Evolutionary conservation across 140 eudicot species (phyloP).

Genomic region (Cichorium intybus): DNA sequence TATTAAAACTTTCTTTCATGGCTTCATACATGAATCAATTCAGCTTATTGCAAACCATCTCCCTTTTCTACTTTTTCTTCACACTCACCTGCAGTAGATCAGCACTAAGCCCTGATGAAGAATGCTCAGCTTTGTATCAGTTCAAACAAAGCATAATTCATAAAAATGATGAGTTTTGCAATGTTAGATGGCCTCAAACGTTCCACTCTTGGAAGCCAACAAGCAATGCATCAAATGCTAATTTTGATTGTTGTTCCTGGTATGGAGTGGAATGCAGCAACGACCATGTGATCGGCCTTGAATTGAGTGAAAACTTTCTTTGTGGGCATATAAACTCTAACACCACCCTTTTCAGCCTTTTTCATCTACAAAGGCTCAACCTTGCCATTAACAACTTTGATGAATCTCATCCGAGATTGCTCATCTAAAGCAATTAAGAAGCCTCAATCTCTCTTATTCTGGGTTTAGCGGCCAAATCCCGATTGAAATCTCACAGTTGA

Average conservation of each 20-base stretch:
- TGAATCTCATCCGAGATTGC: slow-evolving; percentile 12
- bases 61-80: neutral
- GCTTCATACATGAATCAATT: too few species aligned
- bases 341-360: too few species aligned
- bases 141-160: slow-evolving; percentile 30
- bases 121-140: too few species aligned
- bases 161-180: neutral
- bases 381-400: slow-evolving; percentile 30
- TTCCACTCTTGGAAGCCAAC: slow-evolving; percentile 13
- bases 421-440: slow-evolving; percentile 7
- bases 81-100: neutral
- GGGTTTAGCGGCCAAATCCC: too few species aligned
- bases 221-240: neutral
- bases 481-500: too few species aligned
- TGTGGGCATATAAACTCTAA: too few species aligned
- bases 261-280: slow-evolving; percentile 34
- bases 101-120: slow-evolving; percentile 7
- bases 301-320: too few species aligned
- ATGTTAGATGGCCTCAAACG: slow-evolving; percentile 1
- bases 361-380: slow-evolving; percentile 30
- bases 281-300: slow-evolving; percentile 27
- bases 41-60: neutral
- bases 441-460: too few species aligned
- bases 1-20: neutral
- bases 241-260: slow-evolving; percentile 37